These are phyloP conservation scores for Lepiota brunneoincarnata DNA, from an alignment of 768 basidiomycete species.

Conservation along the genomic window DNA sequence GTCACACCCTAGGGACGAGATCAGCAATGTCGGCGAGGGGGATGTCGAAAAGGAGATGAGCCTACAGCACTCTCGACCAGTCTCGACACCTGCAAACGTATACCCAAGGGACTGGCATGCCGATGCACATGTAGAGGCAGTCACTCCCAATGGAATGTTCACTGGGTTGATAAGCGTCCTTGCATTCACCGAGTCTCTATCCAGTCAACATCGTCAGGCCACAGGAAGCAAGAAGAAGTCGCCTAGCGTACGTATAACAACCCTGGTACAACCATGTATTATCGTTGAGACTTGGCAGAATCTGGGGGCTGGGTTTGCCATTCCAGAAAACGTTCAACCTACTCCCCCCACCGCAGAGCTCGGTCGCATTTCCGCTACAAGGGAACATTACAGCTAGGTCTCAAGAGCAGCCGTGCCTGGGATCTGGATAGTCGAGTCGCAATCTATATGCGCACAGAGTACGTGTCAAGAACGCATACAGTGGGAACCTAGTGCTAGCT, in stretches of 20 bases:
- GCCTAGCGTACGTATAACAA: conserved; percentile 52
- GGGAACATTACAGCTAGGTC: conserved; percentile 49
- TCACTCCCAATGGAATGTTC: conserved; percentile 42
- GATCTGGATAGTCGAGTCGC: conserved; percentile 52
- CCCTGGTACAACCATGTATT: conserved; percentile 57
- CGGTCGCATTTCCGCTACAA: conserved; percentile 52
- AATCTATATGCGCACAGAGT: conserved; percentile 36
- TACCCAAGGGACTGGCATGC: conserved; percentile 39
- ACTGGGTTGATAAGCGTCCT: conserved; percentile 33
- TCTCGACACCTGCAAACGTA: conserved; percentile 45
- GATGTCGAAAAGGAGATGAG: conserved; percentile 2
- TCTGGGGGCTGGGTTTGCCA: conserved; percentile 45
- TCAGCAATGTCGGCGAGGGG: conserved; percentile 1
- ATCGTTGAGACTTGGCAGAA: conserved; percentile 44
- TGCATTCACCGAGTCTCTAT: conserved; percentile 30
- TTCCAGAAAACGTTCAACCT: conserved; percentile 55
- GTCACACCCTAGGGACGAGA: conserved; percentile 36
- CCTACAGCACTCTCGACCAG: conserved; percentile 48
- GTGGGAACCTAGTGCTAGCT: conserved; percentile 13
- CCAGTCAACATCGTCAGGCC: not conserved
- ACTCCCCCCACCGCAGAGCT: conserved; percentile 53
- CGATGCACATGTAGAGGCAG: conserved; percentile 46
- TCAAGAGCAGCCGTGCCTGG: conserved; percentile 41
- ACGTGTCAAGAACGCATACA: not conserved
- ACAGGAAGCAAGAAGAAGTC: not conserved